Evolutionary conservation across 805 yeast genomes (phyloP).

Genomic region (Monosporozyma solicola): DNA sequence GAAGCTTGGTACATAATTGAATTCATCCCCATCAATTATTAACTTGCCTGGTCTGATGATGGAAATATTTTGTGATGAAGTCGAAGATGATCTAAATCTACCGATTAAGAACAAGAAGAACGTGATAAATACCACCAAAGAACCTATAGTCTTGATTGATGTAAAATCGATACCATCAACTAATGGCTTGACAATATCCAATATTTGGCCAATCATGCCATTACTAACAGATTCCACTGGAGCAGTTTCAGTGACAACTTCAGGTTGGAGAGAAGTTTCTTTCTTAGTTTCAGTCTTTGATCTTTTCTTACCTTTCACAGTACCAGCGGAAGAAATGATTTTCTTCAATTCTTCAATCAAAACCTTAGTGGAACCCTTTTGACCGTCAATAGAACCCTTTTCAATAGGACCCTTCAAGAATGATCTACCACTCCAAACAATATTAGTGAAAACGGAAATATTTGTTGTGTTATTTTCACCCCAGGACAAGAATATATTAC

Average conservation of each 20-base stretch:
- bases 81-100: neutral
- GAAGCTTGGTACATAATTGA: conserved; percentile 35
- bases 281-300: conserved; percentile 5
- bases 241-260: neutral
- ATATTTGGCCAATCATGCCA: neutral
- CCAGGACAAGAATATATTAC: conserved; percentile 59
- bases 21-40: conserved; percentile 31
- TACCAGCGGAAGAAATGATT: conserved; percentile 21
- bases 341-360: conserved; percentile 36
- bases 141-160: conserved; percentile 10
- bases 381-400: conserved; percentile 68
- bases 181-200: neutral
- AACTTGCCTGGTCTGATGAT: conserved; percentile 21
- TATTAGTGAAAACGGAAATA: conserved; percentile 45
- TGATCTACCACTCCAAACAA: conserved; percentile 66
- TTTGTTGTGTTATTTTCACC: conserved; percentile 42
- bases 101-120: neutral
- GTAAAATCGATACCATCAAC: conserved; percentile 13
- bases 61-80: conserved; percentile 3
- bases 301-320: conserved; percentile 11
- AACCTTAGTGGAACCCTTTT: conserved; percentile 44
- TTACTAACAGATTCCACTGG: neutral
- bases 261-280: neutral
- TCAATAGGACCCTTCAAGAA: conserved; percentile 73
- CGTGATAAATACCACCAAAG: conserved; percentile 6